phyloP scores from a whole-genome alignment of 2,329 filamentous ascomycete species.

The Colletotrichum echinochloae region DNA sequence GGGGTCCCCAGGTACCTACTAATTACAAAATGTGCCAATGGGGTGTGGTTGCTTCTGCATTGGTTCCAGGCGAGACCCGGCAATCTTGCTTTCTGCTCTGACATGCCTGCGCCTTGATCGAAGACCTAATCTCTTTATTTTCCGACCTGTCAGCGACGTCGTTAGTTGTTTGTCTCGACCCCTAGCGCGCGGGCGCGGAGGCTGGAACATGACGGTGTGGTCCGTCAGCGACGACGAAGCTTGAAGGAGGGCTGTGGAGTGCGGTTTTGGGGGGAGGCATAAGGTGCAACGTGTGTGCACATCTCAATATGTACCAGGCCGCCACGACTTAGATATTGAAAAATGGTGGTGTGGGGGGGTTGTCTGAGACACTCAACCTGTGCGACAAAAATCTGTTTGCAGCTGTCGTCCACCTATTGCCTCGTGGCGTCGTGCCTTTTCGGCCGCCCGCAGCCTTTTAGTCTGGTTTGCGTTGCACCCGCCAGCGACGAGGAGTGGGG shows the following conservation, averaged over 20 bases:
- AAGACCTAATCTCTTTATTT: constrained; percentile 4
- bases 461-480: constrained; percentile 22
- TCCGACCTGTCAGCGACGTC: constrained; percentile 21
- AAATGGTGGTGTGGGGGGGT: not conserved
- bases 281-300: constrained; percentile 15
- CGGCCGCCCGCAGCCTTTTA: constrained; percentile 16
- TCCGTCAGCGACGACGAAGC: not conserved
- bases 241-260: not conserved
- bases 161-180: constrained; percentile 1
- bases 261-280: not conserved
- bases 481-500: not conserved
- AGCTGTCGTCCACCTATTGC: constrained; percentile 12
- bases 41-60: constrained; percentile 9
- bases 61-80: not conserved
- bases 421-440: constrained; percentile 35
- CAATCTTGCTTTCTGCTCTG: constrained; percentile 10
- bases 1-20: constrained; percentile 30
- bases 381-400: constrained; percentile 35
- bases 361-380: constrained; percentile 31
- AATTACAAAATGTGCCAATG: constrained; percentile 24
- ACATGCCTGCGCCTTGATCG: not conserved
- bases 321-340: constrained; percentile 18
- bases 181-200: not conserved
- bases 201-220: constrained; percentile 19
- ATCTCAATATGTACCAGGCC: constrained; percentile 21